These are phyloP conservation scores for Trichoderma reesei DNA, from an alignment of 495 filamentous ascomycete genomes.

Conservation along the genomic window DNA sequence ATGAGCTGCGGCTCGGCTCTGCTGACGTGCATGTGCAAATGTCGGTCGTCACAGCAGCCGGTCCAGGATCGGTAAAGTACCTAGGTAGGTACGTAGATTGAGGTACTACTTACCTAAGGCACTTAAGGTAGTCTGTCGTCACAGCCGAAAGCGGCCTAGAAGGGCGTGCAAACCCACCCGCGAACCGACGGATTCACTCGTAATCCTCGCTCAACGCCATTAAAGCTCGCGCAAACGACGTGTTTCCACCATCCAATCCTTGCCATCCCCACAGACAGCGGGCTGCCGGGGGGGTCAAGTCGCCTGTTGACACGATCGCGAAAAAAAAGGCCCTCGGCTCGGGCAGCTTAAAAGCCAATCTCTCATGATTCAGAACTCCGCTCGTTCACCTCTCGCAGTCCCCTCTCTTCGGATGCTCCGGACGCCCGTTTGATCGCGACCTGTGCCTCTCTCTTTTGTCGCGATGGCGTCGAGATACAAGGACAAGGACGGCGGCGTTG, in stretches of 20 bases:
- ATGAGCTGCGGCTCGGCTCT: neutral
- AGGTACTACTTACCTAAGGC: no score
- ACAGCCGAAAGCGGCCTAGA: neutral
- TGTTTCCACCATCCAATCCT: slow-evolving; percentile 1
- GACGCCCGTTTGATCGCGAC: slow-evolving; percentile 5
- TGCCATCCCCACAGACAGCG: slow-evolving; percentile 4
- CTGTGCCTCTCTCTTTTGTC: neutral
- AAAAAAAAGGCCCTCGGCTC: neutral
- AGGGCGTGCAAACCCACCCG: neutral
- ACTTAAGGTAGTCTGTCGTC: neutral
- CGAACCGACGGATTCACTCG: neutral
- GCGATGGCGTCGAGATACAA: slow-evolving; percentile 59
- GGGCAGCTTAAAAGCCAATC: slow-evolving; percentile 4
- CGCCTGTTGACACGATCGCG: slow-evolving; percentile 7
- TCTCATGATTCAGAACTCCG: slow-evolving; percentile 10
- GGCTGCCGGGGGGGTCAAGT: neutral
- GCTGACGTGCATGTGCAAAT: neutral
- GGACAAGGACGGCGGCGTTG: slow-evolving; percentile 63
- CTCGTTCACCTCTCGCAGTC: neutral
- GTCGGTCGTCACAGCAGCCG: neutral
- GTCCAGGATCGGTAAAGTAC: neutral
- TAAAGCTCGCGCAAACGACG: slow-evolving; percentile 5
- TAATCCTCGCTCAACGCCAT: neutral
- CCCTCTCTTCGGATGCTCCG: neutral
- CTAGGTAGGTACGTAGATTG: neutral